Evolutionary conservation across 2,329 filamentous ascomycete species (phyloP).

Genomic region (Meredithiella fracta): DNA sequence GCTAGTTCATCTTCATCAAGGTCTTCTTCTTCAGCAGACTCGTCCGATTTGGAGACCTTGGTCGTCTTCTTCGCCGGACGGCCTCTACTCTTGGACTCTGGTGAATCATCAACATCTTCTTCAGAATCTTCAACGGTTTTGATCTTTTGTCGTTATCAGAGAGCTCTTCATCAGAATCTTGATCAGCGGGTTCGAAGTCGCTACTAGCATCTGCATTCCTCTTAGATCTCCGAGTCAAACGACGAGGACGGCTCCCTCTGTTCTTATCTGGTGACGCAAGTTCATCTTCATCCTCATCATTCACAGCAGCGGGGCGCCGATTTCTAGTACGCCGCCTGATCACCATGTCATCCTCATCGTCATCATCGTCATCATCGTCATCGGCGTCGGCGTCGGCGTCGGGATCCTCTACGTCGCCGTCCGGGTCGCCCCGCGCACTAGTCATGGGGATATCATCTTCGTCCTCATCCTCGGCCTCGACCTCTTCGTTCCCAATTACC

Average conservation of each 20-base stretch:
- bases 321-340: no score
- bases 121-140: slow-evolving; percentile 24
- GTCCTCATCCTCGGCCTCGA: not conserved
- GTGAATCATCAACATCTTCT: slow-evolving; percentile 24
- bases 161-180: slow-evolving; percentile 41
- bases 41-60: slow-evolving; percentile 25
- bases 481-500: slow-evolving; percentile 14
- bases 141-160: slow-evolving; percentile 32
- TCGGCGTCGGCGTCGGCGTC: slow-evolving; percentile 18
- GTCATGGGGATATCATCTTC: slow-evolving; percentile 18
- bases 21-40: slow-evolving; percentile 29
- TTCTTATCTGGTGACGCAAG: slow-evolving; percentile 12
- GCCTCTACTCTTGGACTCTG: slow-evolving; percentile 27
- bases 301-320: no score
- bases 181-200: slow-evolving; percentile 40
- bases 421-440: slow-evolving; percentile 17
- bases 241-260: slow-evolving; percentile 23
- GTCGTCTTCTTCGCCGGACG: slow-evolving; percentile 27
- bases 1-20: slow-evolving; percentile 48
- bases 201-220: slow-evolving; percentile 39
- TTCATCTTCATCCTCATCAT: slow-evolving; percentile 28
- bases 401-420: not conserved
- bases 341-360: no score
- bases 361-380: slow-evolving; percentile 21
- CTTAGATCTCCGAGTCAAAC: slow-evolving; percentile 32